Percentiles rank a stretch among this genome's conserved stretches.
These are phyloP conservation scores for Suhomyces vadensis DNA, from an alignment of 805 yeast genomes.

Conservation along the genomic window DNA sequence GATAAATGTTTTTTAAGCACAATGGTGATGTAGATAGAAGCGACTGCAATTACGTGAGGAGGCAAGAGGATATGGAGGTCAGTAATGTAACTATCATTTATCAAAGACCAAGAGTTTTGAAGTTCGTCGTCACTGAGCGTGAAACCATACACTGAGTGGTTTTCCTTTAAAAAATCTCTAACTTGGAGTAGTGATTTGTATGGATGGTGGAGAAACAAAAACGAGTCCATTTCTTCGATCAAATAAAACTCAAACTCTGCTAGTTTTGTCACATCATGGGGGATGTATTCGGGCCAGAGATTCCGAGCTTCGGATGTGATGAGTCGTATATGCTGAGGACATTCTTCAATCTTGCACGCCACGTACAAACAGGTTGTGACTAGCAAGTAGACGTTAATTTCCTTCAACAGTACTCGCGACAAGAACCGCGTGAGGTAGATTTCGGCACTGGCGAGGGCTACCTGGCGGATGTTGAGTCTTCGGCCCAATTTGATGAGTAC, in stretches of 20 bases:
- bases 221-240: conserved; percentile 81
- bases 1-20: conserved; percentile 49
- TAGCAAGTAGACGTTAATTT: conserved; percentile 76
- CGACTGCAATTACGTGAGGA: conserved; percentile 84
- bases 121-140: conserved; percentile 61
- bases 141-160: conserved; percentile 28
- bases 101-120: conserved; percentile 85
- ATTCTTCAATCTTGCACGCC: conserved; percentile 92
- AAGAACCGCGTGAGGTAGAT: conserved; percentile 79
- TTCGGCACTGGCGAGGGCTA: conserved; percentile 87
- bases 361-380: conserved; percentile 85
- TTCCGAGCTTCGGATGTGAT: conserved; percentile 82
- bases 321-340: conserved; percentile 89
- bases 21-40: conserved; percentile 78
- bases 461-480: conserved; percentile 72
- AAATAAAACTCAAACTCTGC: conserved; percentile 96
- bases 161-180: conserved; percentile 41
- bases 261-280: conserved; percentile 84
- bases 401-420: conserved; percentile 69
- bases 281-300: conserved; percentile 93
- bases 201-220: conserved; percentile 73
- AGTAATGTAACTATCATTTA: conserved; percentile 87
- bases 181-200: conserved; percentile 63
- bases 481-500: conserved; percentile 76
- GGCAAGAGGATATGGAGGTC: conserved; percentile 82